phyloP scores from a whole-genome alignment of 208 protist genomes.

The Strigomonas oncopelti region DNA sequence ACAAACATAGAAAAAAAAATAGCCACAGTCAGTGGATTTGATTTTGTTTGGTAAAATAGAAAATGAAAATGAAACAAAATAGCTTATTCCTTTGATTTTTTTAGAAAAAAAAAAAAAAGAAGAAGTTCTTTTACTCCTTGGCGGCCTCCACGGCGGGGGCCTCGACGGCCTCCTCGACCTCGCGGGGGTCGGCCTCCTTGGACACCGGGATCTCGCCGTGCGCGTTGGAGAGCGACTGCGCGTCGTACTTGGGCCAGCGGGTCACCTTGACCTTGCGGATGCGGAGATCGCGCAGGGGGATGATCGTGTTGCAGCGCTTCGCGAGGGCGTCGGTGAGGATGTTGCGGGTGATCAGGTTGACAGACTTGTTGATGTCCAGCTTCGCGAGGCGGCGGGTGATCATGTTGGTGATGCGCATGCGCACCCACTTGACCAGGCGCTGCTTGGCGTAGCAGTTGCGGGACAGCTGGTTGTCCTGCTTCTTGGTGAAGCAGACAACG shows the following conservation, averaged over 20 bases:
- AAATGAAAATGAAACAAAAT: not conserved
- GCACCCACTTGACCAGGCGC: slow-evolving; percentile 92
- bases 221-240: slow-evolving; percentile 87
- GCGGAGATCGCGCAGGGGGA: slow-evolving; percentile 97
- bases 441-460: slow-evolving; percentile 98
- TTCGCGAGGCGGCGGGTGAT: slow-evolving; percentile 87
- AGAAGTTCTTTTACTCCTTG: not conserved
- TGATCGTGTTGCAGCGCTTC: slow-evolving; percentile 92
- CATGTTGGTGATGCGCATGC: slow-evolving; percentile 95
- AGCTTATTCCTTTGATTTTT: no score
- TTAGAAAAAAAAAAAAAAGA: slow-evolving; percentile 9
- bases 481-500: slow-evolving; percentile 98
- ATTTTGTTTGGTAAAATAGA: slow-evolving; percentile 1
- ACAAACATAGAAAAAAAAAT: not conserved
- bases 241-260: slow-evolving; percentile 96
- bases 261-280: slow-evolving; percentile 98
- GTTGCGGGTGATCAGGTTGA: slow-evolving; percentile 94
- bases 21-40: not conserved
- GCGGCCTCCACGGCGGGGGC: slow-evolving; percentile 18
- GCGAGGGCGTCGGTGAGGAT: slow-evolving; percentile 95
- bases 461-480: slow-evolving; percentile 86
- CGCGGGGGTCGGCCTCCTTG: slow-evolving; percentile 65
- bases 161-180: slow-evolving; percentile 75
- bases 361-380: slow-evolving; percentile 90
- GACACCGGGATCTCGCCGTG: slow-evolving; percentile 87